Evolutionary conservation across 805 yeast genomes (phyloP).

Genomic region (Candida broadrunensis): DNA sequence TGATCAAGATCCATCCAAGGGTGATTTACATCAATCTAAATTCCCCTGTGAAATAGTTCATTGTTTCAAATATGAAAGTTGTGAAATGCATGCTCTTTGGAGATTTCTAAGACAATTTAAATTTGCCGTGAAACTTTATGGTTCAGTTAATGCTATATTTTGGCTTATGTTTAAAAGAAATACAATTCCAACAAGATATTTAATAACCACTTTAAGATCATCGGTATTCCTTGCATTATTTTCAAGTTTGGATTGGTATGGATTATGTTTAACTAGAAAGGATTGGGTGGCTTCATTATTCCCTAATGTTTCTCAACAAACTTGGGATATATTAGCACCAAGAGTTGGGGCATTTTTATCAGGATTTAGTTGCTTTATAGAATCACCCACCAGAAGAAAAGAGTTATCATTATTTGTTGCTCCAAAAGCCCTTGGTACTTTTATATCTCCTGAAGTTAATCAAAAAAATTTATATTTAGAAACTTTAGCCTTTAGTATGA

Average conservation of each 20-base stretch:
- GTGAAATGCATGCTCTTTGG: constrained; percentile 38
- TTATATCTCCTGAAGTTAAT: constrained; percentile 18
- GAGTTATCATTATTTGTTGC: constrained; percentile 44
- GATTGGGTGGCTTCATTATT: constrained; percentile 26
- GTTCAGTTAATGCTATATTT: constrained; percentile 31
- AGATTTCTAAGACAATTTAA: constrained; percentile 32
- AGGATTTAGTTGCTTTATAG: constrained; percentile 35
- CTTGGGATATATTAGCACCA: constrained; percentile 31
- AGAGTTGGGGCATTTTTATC: constrained; percentile 29
- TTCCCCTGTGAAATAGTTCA: constrained; percentile 38
- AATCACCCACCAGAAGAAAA: constrained; percentile 32
- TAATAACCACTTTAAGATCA: constrained; percentile 24
- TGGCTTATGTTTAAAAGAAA: constrained; percentile 4
- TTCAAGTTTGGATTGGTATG: constrained; percentile 36
- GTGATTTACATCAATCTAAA: constrained; percentile 15
- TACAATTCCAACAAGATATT: constrained; percentile 2
- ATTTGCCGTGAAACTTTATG: constrained; percentile 32
- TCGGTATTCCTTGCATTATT: constrained; percentile 35
- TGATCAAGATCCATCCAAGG: constrained; percentile 28
- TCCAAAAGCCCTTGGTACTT: constrained; percentile 28
- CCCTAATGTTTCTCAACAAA: constrained; percentile 22
- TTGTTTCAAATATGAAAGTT: constrained; percentile 24
- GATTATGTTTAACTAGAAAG: constrained; percentile 35
- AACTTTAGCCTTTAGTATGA: constrained; percentile 21
- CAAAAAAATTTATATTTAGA: constrained; percentile 17